A percentile compares a stretch with the other conserved stretches of the same genome.
phyloP scores from a whole-genome alignment of 1,139 yeast species.

The Oligophagozyma castellii region DNA sequence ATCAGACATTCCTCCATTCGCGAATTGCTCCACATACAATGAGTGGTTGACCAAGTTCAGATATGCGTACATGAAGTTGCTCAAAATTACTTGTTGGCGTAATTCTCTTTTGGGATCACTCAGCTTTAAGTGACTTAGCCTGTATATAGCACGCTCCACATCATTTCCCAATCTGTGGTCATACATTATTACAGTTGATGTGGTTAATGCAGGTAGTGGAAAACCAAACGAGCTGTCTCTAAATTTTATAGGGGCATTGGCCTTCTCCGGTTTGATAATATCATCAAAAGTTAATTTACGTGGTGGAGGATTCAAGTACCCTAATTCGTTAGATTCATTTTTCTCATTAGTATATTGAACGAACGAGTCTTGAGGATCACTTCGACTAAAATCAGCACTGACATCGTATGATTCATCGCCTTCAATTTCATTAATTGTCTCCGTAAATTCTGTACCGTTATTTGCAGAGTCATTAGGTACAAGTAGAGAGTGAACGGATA shows the following conservation, averaged over 20 bases:
- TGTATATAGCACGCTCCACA: slow-evolving; percentile 84
- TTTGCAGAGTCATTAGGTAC: no score
- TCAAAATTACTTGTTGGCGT: slow-evolving; percentile 75
- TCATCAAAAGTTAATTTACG: slow-evolving; percentile 21
- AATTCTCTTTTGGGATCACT: slow-evolving; percentile 86
- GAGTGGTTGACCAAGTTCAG: slow-evolving; percentile 84
- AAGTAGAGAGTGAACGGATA: no score
- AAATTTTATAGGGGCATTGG: slow-evolving; percentile 59
- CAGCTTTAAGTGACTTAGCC: slow-evolving; percentile 76
- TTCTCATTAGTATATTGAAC: no score
- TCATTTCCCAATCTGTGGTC: slow-evolving; percentile 82
- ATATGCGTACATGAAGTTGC: slow-evolving; percentile 94
- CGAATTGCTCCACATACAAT: slow-evolving; percentile 46
- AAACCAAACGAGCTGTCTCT: slow-evolving; percentile 74
- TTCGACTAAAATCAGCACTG: no score
- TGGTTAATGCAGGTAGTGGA: slow-evolving; percentile 66
- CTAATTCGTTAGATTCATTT: no score
- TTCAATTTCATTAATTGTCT: slow-evolving; percentile 8
- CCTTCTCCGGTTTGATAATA: slow-evolving; percentile 23
- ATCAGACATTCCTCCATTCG: no score
- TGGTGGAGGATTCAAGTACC: no score
- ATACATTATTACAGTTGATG: slow-evolving; percentile 58
- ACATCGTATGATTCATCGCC: slow-evolving; percentile 10
- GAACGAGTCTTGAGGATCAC: no score
- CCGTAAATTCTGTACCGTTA: slow-evolving; percentile 1